Conservation (phyloP, 192 early-diverging fungal species). For the Cetraspora pellucida region DNA sequence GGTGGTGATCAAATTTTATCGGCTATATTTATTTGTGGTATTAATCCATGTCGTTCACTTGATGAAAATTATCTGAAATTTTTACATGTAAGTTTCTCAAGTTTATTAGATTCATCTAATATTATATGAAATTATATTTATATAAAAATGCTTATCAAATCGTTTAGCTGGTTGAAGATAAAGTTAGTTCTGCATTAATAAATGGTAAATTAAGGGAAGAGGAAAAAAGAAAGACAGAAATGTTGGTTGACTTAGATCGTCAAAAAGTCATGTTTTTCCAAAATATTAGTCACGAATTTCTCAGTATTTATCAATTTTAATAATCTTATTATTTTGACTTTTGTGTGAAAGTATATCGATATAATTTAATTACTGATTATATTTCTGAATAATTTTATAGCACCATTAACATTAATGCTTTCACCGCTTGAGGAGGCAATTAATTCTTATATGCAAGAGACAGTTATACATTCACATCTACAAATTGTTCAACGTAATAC, state of each 20-base stretch:
- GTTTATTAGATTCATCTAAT: neutral
- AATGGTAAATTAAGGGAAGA: constrained; percentile 43
- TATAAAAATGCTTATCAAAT: no score
- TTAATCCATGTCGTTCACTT: neutral
- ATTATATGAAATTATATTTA: neutral
- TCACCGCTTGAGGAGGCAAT: constrained; percentile 54
- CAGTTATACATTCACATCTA: constrained; percentile 33
- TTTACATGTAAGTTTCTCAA: constrained; percentile 21
- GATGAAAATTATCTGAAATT: constrained; percentile 36
- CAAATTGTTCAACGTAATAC: constrained; percentile 56
- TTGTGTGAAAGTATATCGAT: no score
- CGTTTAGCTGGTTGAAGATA: constrained; percentile 36
- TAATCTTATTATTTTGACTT: neutral
- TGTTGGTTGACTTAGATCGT: constrained; percentile 42
- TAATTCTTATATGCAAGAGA: constrained; percentile 28
- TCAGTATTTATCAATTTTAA: constrained; percentile 39
- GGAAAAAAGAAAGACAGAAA: constrained; percentile 41
- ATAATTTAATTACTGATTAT: neutral
- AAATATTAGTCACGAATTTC: constrained; percentile 50
- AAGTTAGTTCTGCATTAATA: constrained; percentile 40
- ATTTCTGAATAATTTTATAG: constrained; percentile 11
- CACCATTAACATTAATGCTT: constrained; percentile 60
- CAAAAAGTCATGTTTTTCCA: constrained; percentile 50
- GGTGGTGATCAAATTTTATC: neutral
- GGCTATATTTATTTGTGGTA: constrained; percentile 21